Evolutionary conservation across 208 protist species (phyloP).

Genomic region (Wallacemonas sp.): DNA sequence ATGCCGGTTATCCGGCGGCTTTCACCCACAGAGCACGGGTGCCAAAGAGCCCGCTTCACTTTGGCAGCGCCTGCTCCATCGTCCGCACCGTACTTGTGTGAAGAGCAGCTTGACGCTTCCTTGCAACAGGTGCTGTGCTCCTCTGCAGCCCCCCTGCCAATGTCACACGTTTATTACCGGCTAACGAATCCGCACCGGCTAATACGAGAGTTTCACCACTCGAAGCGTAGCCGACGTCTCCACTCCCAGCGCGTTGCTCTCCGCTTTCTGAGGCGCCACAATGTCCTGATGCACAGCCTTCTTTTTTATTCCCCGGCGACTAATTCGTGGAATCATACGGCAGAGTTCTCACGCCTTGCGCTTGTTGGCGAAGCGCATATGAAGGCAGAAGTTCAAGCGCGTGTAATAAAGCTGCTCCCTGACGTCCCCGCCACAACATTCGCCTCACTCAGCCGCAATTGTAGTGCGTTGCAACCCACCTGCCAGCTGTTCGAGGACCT

Average conservation of each 20-base stretch:
- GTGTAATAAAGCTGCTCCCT: constrained; percentile 74
- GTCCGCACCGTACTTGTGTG: no score
- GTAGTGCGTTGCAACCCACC: constrained; percentile 37
- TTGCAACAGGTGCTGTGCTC: constrained; percentile 56
- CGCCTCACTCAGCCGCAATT: constrained; percentile 15
- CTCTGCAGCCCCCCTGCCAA: constrained; percentile 52
- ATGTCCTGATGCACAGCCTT: constrained; percentile 85
- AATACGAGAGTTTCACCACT: constrained; percentile 69
- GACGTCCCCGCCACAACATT: constrained; percentile 31
- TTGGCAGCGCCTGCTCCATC: no score
- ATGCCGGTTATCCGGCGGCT: no score
- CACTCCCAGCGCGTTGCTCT: constrained; percentile 45
- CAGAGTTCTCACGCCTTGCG: constrained; percentile 72
- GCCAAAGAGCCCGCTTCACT: no score
- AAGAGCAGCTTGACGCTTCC: constrained; percentile 22
- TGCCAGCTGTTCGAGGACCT: constrained; percentile 53
- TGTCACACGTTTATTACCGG: constrained; percentile 49
- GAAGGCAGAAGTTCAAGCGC: constrained; percentile 44
- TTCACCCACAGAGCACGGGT: no score
- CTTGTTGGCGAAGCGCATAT: constrained; percentile 68
- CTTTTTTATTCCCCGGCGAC: constrained; percentile 68
- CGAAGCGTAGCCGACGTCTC: constrained; percentile 51
- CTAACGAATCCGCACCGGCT: constrained; percentile 62
- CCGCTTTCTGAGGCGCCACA: constrained; percentile 80
- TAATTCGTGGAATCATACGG: constrained; percentile 73